These are phyloP conservation scores for Penicillium nucicola DNA, from an alignment of 495 filamentous ascomycete genomes.

Conservation along the genomic window DNA sequence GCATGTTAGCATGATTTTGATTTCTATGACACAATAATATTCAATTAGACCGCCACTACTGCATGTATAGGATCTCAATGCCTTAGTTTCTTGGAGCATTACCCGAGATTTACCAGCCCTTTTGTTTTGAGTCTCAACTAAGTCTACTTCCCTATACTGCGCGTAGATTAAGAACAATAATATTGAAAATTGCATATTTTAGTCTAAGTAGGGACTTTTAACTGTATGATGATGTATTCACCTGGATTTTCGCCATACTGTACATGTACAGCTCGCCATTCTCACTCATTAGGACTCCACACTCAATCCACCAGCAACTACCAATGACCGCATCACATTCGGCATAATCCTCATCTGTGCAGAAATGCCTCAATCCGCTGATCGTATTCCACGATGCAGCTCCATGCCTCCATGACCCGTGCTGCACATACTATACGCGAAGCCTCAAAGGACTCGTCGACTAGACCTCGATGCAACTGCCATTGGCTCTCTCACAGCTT, in stretches of 20 bases:
- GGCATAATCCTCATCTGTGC: not conserved
- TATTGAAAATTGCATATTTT: not conserved
- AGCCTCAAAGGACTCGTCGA: not conserved
- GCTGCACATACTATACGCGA: not conserved
- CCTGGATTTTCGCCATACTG: not conserved
- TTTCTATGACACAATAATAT: constrained; percentile 2
- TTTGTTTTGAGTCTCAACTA: no score
- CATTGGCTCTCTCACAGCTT: not conserved
- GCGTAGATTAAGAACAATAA: not conserved
- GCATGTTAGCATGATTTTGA: not conserved
- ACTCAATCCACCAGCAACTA: not conserved
- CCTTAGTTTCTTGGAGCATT: not conserved
- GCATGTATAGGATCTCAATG: not conserved
- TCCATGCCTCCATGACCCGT: not conserved
- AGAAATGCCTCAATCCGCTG: not conserved
- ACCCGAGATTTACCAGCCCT: not conserved
- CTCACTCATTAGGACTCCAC: not conserved
- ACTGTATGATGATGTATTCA: not conserved
- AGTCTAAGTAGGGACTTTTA: not conserved
- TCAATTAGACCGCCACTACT: not conserved
- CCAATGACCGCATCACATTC: not conserved
- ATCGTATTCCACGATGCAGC: not conserved
- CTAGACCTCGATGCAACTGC: not conserved
- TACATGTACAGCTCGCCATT: not conserved
- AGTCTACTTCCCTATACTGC: no score